These are phyloP conservation scores for Kwoniella europaea DNA, from an alignment of 768 basidiomycete genomes.

Conservation along the genomic window DNA sequence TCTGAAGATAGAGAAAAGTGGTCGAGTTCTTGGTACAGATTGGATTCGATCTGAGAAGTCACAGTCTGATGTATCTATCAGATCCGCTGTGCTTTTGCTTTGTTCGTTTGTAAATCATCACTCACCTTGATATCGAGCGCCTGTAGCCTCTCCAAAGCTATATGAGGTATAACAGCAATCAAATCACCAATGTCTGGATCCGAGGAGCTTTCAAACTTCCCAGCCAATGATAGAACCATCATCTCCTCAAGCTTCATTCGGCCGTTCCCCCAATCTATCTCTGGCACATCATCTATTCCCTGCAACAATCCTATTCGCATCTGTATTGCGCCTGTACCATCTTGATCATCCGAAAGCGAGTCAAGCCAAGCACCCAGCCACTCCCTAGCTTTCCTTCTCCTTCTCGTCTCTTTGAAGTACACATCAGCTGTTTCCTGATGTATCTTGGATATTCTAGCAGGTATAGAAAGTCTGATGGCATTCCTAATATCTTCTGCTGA, in stretches of 20 bases:
- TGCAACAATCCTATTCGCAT: slow-evolving; percentile 13
- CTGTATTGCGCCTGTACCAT: not conserved
- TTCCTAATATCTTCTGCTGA: not conserved
- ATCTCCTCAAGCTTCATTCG: slow-evolving; percentile 26
- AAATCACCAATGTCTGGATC: not conserved
- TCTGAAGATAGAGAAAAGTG: not conserved
- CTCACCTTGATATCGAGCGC: slow-evolving; percentile 29
- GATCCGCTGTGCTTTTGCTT: no score
- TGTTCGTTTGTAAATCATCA: not conserved
- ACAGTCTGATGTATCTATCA: slow-evolving; percentile 6
- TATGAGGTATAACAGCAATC: slow-evolving; percentile 8
- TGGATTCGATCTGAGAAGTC: not conserved
- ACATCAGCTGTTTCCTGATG: not conserved
- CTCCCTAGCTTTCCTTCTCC: not conserved
- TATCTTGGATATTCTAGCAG: slow-evolving; percentile 14
- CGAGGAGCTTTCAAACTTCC: not conserved
- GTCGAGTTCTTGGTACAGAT: not conserved
- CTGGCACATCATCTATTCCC: slow-evolving; percentile 15
- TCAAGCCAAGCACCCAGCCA: slow-evolving; percentile 28
- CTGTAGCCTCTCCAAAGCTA: slow-evolving; percentile 17
- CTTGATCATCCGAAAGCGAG: not conserved
- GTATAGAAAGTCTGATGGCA: slow-evolving; percentile 24
- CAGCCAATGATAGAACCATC: slow-evolving; percentile 18
- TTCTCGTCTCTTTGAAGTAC: slow-evolving; percentile 20
- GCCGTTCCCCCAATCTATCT: slow-evolving; percentile 26